A percentile compares a stretch with the other conserved stretches of the same genome.
Conservation (phyloP, 2,329 filamentous ascomycete species). For the Cordyceps fumosorosea region DNA sequence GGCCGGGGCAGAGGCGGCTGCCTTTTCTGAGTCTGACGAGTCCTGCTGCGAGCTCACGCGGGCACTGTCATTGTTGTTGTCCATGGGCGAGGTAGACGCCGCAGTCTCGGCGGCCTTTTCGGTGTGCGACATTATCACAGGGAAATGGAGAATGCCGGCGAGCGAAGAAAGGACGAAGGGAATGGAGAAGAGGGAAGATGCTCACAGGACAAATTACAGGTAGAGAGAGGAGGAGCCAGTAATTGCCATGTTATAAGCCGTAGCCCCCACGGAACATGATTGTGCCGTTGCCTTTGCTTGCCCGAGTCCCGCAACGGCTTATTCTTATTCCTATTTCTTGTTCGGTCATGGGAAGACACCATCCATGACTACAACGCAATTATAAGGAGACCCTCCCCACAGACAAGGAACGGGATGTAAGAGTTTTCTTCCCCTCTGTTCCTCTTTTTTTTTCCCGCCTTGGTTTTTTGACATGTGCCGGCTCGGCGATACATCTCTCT, state of each 20-base stretch:
- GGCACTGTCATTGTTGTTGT: neutral
- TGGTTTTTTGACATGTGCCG: neutral
- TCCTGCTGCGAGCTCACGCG: neutral
- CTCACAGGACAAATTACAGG: neutral
- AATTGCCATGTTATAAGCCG: neutral
- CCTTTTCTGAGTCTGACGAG: conserved; percentile 2
- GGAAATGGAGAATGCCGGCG: neutral
- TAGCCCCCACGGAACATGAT: neutral
- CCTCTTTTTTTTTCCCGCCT: neutral
- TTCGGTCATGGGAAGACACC: neutral
- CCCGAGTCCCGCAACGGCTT: neutral
- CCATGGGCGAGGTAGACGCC: neutral
- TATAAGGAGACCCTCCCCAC: neutral
- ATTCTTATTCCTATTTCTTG: neutral
- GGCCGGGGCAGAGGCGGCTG: neutral
- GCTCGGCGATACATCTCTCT: neutral
- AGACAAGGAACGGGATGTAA: neutral
- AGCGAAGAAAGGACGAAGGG: neutral
- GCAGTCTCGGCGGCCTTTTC: neutral
- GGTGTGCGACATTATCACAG: neutral
- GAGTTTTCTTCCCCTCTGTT: neutral
- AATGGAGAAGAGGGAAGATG: neutral
- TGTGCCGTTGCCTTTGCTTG: neutral
- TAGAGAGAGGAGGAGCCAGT: neutral
- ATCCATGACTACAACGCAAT: neutral